Evolutionary conservation across 176 grass and related monocot species (phyloP).

Genomic region (Avena eriantha): DNA sequence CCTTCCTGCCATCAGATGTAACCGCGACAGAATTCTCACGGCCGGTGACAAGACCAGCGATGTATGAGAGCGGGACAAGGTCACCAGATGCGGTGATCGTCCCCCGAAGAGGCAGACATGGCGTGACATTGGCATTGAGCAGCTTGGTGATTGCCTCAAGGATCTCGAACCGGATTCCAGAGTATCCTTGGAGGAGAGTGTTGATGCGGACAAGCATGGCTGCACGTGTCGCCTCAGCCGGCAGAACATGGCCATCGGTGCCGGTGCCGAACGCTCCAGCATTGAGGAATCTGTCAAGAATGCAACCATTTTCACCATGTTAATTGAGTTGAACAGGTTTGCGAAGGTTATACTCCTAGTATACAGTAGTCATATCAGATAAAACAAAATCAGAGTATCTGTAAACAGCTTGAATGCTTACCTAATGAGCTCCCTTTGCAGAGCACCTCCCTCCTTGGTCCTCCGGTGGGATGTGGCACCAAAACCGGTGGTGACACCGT

Average conservation of each 20-base stretch:
- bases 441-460: slow-evolving; percentile 57
- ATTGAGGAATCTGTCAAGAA: neutral
- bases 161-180: neutral
- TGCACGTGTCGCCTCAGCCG: neutral
- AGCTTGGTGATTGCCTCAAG: neutral
- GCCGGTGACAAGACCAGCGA: neutral
- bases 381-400: neutral
- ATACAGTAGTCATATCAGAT: neutral
- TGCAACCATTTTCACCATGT: neutral
- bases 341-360: neutral
- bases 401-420: neutral
- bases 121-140: slow-evolving; percentile 7
- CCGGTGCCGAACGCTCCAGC: neutral
- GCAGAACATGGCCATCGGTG: neutral
- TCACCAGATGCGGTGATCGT: neutral
- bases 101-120: neutral
- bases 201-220: slow-evolving; percentile 17
- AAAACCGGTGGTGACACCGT: slow-evolving; percentile 68
- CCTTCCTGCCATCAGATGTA: neutral
- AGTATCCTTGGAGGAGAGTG: neutral
- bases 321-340: neutral
- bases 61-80: neutral
- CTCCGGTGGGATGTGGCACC: slow-evolving; percentile 56
- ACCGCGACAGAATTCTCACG: neutral
- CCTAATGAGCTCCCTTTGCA: slow-evolving; percentile 68